Evolutionary conservation across 805 yeast genomes (phyloP).

Genomic region (Lipomyces sp.): DNA sequence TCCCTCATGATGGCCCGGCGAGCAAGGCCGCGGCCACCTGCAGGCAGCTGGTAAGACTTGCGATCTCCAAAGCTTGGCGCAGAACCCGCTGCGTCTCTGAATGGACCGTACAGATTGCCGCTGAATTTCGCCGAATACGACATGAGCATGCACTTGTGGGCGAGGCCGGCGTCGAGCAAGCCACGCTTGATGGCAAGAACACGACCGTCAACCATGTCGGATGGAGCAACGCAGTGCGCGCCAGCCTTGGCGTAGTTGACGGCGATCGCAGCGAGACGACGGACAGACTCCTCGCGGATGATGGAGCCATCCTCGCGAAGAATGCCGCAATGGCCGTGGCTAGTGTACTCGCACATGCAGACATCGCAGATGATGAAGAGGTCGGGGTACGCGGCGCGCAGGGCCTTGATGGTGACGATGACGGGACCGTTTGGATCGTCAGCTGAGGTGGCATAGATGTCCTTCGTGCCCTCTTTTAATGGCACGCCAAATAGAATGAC

Average conservation of each 20-base stretch:
- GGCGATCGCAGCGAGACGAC: slow-evolving; percentile 89
- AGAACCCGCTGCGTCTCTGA: slow-evolving; percentile 95
- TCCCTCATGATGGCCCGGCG: slow-evolving; percentile 87
- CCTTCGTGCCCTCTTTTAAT: slow-evolving; percentile 69
- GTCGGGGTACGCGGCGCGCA: slow-evolving; percentile 68
- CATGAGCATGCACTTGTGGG: slow-evolving; percentile 85
- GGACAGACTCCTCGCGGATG: slow-evolving; percentile 68
- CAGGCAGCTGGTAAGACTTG: slow-evolving; percentile 87
- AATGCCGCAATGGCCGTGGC: slow-evolving; percentile 97
- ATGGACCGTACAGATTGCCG: slow-evolving; percentile 92
- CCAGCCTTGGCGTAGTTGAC: slow-evolving; percentile 95
- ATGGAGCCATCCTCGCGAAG: slow-evolving; percentile 82
- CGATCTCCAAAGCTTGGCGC: slow-evolving; percentile 89
- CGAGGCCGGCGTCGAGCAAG: slow-evolving; percentile 72
- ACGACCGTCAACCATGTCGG: slow-evolving; percentile 97
- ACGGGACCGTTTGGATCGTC: slow-evolving; percentile 97
- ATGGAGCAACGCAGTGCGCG: slow-evolving; percentile 92
- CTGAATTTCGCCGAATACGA: slow-evolving; percentile 92
- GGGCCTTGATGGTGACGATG: slow-evolving; percentile 66
- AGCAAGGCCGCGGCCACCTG: slow-evolving; percentile 90
- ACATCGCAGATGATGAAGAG: slow-evolving; percentile 90
- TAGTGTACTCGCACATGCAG: slow-evolving; percentile 93
- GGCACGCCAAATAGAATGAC: slow-evolving; percentile 94
- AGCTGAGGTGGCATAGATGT: slow-evolving; percentile 79
- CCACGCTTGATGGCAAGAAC: slow-evolving; percentile 83